These are phyloP conservation scores for Rheum nobile DNA, from an alignment of 148 eudicot species.

Conservation along the genomic window DNA sequence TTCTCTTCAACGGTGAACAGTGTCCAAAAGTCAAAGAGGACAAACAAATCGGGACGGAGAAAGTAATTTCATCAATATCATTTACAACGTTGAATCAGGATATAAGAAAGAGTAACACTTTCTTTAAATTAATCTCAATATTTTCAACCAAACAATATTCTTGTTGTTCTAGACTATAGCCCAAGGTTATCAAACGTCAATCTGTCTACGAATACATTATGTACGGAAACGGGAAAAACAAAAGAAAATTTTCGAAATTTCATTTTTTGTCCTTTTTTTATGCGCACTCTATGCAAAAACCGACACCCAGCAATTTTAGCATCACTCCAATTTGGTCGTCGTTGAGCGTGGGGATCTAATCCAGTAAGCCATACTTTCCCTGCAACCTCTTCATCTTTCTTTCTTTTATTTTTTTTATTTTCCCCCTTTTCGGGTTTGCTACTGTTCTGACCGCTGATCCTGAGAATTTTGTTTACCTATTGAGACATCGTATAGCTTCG, in stretches of 20 bases:
- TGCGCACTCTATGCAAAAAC: background rate
- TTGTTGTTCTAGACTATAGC: too few relatives aligned
- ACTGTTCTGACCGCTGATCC: conserved; percentile 2
- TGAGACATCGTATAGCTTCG: background rate
- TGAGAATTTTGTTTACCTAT: background rate
- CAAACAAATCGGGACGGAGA: too few relatives aligned
- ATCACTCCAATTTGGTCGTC: conserved; percentile 2
- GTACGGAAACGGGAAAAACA: too few relatives aligned
- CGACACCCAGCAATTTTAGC: background rate
- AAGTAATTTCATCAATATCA: too few relatives aligned
- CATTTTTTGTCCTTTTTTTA: background rate
- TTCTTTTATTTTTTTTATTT: background rate
- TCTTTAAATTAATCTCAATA: too few relatives aligned
- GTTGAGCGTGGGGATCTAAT: conserved; percentile 12
- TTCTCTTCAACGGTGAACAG: too few relatives aligned
- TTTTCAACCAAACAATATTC: too few relatives aligned
- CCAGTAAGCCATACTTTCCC: conserved; percentile 10
- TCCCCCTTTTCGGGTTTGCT: background rate
- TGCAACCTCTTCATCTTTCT: conserved; percentile 7
- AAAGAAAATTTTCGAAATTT: background rate
- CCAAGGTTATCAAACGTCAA: too few relatives aligned
- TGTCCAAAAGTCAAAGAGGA: too few relatives aligned
- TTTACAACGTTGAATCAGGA: too few relatives aligned
- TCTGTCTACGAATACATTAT: too few relatives aligned
- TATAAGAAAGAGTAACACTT: too few relatives aligned